Base-by-base conservation (phyloP, 129 eudicot species). In the Apium graveolens region DNA sequence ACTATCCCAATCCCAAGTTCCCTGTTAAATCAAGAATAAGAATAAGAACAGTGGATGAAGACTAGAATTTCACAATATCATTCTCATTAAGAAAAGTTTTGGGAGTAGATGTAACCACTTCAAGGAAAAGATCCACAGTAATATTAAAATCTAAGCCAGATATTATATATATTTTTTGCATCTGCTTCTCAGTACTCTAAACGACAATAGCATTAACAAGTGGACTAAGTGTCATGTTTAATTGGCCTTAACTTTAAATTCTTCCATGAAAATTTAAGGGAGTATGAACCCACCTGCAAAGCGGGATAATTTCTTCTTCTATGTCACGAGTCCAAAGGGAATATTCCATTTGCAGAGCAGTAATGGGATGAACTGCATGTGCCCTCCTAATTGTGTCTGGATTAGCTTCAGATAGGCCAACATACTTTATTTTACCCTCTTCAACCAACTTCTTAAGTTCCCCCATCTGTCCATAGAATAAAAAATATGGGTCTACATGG, bases 1-100 rank as follows among this genome's bases (percentile, higher is more conserved):
- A 86, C 89, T 14, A 82, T 78, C 16, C 89, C 89, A 21, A 86
- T 83, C 49, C 89, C 89, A 60, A 86, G 89, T 46, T 86, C 87
- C 78, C 90, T 86, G 51, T 24, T 27, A 66, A 70, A 39, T 17
- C n/a, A 75, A 20, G 41, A n/a, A 26, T 5, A 63, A 63, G 38
- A 10, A 60, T 37, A 35, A 76, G 18, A 8, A 18, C 18, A 69
- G 43, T 8, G 44, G 70, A 76, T 37, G 20, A 76, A 35, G 48
- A 55, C 27, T 4, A 17, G 26, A 21, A 11, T 72, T 9, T 37
- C 76, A 72, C 11, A 16, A 17, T 66, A 13, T 29, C 14, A 31
- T 31, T 42, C 35, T 41, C 20, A 43, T 2, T 44, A 42, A 20
- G 26, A 18, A 38, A 71, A n/a, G 51, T 24, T 5, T 24, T 73